Evolutionary conservation across 441 rosid species (phyloP).

Genomic region (Gossypium gossypioides): DNA sequence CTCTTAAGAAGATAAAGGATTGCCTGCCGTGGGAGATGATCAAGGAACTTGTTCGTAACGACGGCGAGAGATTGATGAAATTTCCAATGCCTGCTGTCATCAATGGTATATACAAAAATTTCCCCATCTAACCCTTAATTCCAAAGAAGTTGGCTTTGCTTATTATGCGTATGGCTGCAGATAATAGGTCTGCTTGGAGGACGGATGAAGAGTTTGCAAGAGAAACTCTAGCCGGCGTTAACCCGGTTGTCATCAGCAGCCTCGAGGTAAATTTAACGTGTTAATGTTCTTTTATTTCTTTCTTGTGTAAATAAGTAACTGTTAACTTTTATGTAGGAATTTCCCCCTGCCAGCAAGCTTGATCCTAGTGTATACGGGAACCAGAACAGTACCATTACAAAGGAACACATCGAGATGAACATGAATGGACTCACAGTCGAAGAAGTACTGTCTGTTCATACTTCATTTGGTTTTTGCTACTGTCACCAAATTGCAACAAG

Average conservation of each 20-base stretch:
- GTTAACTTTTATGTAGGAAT: neutral
- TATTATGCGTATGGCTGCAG: slow-evolving; percentile 23
- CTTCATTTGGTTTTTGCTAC: neutral
- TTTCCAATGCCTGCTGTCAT: slow-evolving; percentile 74
- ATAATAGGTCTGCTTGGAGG: slow-evolving; percentile 66
- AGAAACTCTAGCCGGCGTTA: slow-evolving; percentile 76
- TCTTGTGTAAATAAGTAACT: neutral
- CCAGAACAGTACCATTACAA: slow-evolving; percentile 48
- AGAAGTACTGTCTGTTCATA: slow-evolving; percentile 27
- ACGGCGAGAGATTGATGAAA: slow-evolving; percentile 57
- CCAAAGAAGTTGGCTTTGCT: neutral
- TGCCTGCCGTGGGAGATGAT: slow-evolving; percentile 66
- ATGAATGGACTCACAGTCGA: slow-evolving; percentile 58
- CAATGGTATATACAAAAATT: slow-evolving; percentile 34
- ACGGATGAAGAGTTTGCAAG: slow-evolving; percentile 71
- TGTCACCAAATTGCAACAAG: neutral
- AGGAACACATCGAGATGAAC: slow-evolving; percentile 39
- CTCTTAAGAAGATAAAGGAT: slow-evolving; percentile 34
- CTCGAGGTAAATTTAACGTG: slow-evolving; percentile 20
- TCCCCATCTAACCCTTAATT: neutral
- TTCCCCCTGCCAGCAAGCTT: slow-evolving; percentile 32
- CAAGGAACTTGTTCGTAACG: slow-evolving; percentile 55
- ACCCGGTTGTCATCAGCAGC: slow-evolving; percentile 60
- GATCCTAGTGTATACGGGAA: slow-evolving; percentile 47
- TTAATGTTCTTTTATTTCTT: neutral